Percentiles rank a stretch among this genome's conserved stretches.
Evolutionary conservation across 495 filamentous ascomycete species (phyloP).

Genomic region (Parmelia sp.): DNA sequence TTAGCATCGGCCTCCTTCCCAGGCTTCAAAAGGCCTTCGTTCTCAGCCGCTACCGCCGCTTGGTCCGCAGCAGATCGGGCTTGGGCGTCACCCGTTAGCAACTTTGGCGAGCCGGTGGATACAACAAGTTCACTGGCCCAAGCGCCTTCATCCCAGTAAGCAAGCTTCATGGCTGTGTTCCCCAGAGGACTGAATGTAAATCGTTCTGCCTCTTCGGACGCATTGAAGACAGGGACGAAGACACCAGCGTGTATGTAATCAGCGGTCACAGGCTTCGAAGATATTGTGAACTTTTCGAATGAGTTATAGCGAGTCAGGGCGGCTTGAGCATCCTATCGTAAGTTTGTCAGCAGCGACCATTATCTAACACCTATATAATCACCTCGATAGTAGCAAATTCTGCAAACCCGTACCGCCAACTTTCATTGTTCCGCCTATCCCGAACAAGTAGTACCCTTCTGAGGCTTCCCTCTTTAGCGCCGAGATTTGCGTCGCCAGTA

Average conservation of each 20-base stretch:
- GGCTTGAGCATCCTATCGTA: constrained; percentile 64
- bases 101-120: constrained; percentile 43
- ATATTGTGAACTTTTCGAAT: constrained; percentile 78
- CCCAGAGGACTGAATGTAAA: constrained; percentile 69
- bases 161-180: constrained; percentile 62
- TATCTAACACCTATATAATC: constrained; percentile 15
- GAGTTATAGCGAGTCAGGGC: constrained; percentile 69
- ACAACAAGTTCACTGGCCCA: constrained; percentile 64
- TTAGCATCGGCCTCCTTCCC: constrained; percentile 49
- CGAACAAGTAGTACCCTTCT: constrained; percentile 73
- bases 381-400: constrained; percentile 68
- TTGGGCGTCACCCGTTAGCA: constrained; percentile 29
- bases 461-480: constrained; percentile 69
- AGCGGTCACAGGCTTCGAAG: constrained; percentile 65
- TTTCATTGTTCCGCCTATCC: constrained; percentile 66
- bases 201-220: constrained; percentile 43
- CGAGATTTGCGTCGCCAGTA: constrained; percentile 62
- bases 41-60: constrained; percentile 33
- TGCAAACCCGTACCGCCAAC: constrained; percentile 83
- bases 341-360: not conserved
- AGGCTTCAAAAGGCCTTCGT: constrained; percentile 36
- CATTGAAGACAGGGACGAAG: constrained; percentile 69
- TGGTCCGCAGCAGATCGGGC: constrained; percentile 19
- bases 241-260: constrained; percentile 83
- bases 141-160: constrained; percentile 79